Conservation (phyloP, 2,329 filamentous ascomycete species). For the Aspergillus tanneri region DNA sequence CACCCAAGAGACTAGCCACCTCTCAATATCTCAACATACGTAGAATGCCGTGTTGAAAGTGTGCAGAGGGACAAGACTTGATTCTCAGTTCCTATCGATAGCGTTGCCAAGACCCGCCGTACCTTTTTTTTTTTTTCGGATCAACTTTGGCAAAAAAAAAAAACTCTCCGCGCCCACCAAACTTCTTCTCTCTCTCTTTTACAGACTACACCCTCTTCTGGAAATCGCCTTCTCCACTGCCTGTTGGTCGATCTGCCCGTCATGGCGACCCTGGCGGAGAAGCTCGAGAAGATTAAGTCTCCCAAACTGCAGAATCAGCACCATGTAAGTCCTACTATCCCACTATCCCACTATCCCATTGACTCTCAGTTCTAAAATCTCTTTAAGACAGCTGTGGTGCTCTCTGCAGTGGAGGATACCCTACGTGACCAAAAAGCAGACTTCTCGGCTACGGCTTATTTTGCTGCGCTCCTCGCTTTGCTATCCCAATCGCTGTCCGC, state of each 20-base stretch:
- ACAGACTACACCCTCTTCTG: conserved; percentile 21
- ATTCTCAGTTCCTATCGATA: conserved; percentile 25
- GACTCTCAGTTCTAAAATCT: conserved; percentile 4
- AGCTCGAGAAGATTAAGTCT: conserved; percentile 94
- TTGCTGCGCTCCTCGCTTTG: conserved; percentile 88
- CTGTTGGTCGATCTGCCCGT: conserved; percentile 32
- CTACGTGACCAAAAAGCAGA: conserved; percentile 83
- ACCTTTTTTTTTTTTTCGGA: conserved; percentile 11
- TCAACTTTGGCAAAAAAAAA: conserved; percentile 23
- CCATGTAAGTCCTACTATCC: conserved; percentile 60
- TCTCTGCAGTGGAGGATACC: conserved; percentile 89
- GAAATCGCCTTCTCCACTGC: conserved; percentile 24
- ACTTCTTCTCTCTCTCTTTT: conserved; percentile 19
- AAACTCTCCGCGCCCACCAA: conserved; percentile 29
- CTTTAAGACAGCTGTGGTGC: conserved; percentile 63
- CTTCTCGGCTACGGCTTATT: conserved; percentile 85
- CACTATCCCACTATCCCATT: conserved; percentile 12
- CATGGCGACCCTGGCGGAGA: conserved; percentile 73
- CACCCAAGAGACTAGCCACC: too few relatives aligned
- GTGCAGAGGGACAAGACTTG: background rate
- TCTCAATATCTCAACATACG: too few relatives aligned
- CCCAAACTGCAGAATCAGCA: conserved; percentile 95
- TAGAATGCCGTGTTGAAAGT: too few relatives aligned
- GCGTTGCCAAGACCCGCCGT: conserved; percentile 27
- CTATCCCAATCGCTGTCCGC: conserved; percentile 71